Percentiles rank a stretch among this genome's conserved stretches.
These are phyloP conservation scores for Phytophthora capsici DNA, from an alignment of 352 stramenopile species.

Conservation along the genomic window DNA sequence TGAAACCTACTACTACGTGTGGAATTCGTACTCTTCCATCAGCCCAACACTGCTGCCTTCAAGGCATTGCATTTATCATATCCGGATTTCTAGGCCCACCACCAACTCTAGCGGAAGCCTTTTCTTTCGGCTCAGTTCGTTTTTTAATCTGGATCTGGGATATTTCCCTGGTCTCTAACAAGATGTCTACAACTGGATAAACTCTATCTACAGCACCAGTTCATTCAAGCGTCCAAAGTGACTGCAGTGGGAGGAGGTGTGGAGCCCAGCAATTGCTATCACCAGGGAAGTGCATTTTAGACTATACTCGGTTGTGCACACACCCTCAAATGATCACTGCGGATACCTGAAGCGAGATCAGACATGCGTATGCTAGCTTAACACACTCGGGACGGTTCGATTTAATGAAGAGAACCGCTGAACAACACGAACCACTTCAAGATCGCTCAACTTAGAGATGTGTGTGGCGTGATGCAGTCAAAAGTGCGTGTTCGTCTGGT, in stretches of 20 bases:
- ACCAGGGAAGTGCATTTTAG: background rate
- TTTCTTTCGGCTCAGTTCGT: background rate
- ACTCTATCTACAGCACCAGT: background rate
- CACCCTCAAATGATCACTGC: background rate
- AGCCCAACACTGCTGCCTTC: background rate
- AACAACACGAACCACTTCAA: background rate
- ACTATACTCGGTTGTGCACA: background rate
- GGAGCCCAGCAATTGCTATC: background rate
- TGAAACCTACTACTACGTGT: too few species aligned
- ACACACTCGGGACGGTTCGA: background rate
- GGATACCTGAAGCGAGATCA: background rate
- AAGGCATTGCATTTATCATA: background rate
- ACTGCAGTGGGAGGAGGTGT: background rate
- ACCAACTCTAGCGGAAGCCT: background rate
- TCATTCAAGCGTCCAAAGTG: background rate
- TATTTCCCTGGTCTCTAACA: too few species aligned
- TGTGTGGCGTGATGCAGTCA: background rate
- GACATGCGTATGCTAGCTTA: background rate
- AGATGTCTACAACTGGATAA: too few species aligned
- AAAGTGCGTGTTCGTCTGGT: background rate
- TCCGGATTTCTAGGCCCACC: background rate
- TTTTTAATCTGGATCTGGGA: constrained; percentile 5
- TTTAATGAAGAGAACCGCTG: background rate
- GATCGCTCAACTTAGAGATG: background rate
- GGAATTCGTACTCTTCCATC: too few species aligned